Conservation (phyloP, 169 alveolate species). For the Plasmodium vivax region DNA sequence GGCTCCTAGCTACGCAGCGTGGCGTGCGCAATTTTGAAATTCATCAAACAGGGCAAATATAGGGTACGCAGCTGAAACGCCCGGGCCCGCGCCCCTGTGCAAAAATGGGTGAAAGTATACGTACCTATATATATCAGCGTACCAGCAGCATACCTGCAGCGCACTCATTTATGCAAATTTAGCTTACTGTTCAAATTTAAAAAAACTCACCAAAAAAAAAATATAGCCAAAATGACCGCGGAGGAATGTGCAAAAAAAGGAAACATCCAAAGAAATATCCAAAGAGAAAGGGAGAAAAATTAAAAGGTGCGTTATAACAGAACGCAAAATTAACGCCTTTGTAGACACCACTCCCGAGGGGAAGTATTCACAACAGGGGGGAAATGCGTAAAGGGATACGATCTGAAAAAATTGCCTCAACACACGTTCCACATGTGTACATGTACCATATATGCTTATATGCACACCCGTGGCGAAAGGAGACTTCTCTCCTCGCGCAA, state of each 20-base stretch:
- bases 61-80: neutral
- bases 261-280: neutral
- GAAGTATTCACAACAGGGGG: neutral
- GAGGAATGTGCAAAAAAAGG: neutral
- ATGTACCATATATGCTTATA: neutral
- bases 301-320: neutral
- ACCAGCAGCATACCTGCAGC: neutral
- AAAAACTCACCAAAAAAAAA: neutral
- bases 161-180: neutral
- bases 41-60: neutral
- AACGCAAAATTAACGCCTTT: constrained; percentile 1
- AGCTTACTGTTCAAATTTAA: neutral
- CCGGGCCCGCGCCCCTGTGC: neutral
- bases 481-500: neutral
- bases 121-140: neutral
- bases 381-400: neutral
- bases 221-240: neutral
- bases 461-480: neutral
- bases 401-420: neutral
- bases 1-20: neutral
- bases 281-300: neutral
- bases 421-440: neutral
- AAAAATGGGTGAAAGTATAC: neutral
- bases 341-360: neutral
- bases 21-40: neutral